phyloP scores from a whole-genome alignment of 768 basidiomycete genomes.

The Panus rudis region DNA sequence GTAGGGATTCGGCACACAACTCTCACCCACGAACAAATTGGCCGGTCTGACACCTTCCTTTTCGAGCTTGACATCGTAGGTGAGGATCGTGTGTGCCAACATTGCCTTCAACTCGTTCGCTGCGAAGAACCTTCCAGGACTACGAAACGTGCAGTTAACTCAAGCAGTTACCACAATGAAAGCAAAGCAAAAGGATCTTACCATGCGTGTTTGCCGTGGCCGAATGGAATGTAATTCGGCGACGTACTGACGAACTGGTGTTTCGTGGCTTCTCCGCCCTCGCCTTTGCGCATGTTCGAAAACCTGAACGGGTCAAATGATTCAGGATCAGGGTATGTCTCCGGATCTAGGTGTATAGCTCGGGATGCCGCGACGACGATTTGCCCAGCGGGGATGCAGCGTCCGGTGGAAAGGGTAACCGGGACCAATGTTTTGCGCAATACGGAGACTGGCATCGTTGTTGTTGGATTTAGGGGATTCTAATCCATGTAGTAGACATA shows the following conservation, averaged over 20 bases:
- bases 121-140: slow-evolving; percentile 22
- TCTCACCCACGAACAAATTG: neutral
- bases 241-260: slow-evolving; percentile 22
- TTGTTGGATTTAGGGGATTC: too few relatives aligned
- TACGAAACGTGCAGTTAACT: too few relatives aligned
- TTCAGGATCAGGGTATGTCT: slow-evolving; percentile 34
- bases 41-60: slow-evolving; percentile 6
- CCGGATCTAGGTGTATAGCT: slow-evolving; percentile 33
- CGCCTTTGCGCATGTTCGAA: slow-evolving; percentile 14
- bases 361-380: slow-evolving; percentile 24
- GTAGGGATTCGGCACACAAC: slow-evolving; percentile 5
- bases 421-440: slow-evolving; percentile 8
- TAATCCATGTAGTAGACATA: too few relatives aligned
- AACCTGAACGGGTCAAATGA: slow-evolving; percentile 37
- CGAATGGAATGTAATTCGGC: slow-evolving; percentile 26
- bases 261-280: slow-evolving; percentile 20
- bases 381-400: slow-evolving; percentile 31
- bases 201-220: slow-evolving; percentile 18
- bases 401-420: slow-evolving; percentile 27
- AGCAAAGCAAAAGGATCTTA: slow-evolving; percentile 11
- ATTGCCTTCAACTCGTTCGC: slow-evolving; percentile 18
- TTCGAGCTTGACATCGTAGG: slow-evolving; percentile 19
- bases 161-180: neutral
- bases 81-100: slow-evolving; percentile 17
- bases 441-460: too few relatives aligned